A percentile compares a stretch with the other conserved stretches of the same genome.
phyloP scores from a whole-genome alignment of 805 yeast genomes.

The Candida montana region DNA sequence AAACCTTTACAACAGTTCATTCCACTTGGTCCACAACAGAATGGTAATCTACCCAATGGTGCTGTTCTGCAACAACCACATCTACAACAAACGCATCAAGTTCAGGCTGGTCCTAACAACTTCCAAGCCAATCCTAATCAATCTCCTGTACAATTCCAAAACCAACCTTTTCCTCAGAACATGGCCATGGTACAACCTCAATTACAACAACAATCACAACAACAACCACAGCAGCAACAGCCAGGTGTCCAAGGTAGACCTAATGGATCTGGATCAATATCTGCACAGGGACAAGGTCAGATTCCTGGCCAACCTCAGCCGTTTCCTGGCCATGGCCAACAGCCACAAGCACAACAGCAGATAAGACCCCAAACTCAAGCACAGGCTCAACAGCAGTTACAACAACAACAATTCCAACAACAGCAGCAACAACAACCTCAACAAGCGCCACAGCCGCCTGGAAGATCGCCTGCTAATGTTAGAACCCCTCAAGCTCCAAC shows the following conservation, averaged over 20 bases:
- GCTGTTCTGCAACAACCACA: not conserved
- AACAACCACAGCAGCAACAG: constrained; percentile 1
- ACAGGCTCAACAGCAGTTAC: constrained; percentile 6
- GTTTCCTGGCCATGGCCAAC: constrained; percentile 6
- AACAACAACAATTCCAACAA: constrained; percentile 6
- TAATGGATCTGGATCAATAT: too few relatives aligned
- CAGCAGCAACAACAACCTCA: constrained; percentile 7
- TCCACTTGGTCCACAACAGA: constrained; percentile 16
- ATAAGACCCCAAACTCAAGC: constrained; percentile 5
- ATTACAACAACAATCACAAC: constrained; percentile 4
- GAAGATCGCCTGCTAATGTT: constrained; percentile 10
- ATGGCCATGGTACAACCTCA: constrained; percentile 3
- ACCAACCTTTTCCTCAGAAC: not conserved
- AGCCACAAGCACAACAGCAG: constrained; percentile 6
- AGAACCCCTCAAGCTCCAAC: constrained; percentile 19
- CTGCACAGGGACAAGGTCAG: too few relatives aligned
- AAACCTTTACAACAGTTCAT: constrained; percentile 10
- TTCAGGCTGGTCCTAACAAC: constrained; percentile 3
- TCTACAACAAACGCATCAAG: constrained; percentile 10
- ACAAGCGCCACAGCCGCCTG: constrained; percentile 4
- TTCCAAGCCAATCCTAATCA: constrained; percentile 11
- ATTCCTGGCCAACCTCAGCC: not conserved
- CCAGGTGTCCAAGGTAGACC: not conserved
- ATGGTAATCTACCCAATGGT: constrained; percentile 8
- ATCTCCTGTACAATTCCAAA: constrained; percentile 4